These are phyloP conservation scores for Botrytis medusae DNA, from an alignment of 2,329 filamentous ascomycete species.

Conservation along the genomic window DNA sequence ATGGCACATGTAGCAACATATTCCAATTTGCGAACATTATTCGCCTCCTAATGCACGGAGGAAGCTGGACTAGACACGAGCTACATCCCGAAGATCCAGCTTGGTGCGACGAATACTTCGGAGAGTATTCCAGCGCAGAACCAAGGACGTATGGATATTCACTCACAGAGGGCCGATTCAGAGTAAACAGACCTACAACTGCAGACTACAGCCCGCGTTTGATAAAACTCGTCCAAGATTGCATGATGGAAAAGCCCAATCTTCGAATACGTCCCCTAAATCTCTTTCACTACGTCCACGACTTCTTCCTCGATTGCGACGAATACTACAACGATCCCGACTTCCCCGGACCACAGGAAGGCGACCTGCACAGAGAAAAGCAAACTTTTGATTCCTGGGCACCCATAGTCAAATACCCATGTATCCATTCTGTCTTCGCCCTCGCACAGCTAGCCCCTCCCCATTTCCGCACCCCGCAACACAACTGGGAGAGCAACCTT, in stretches of 20 bases:
- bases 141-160: not conserved
- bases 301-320: not conserved
- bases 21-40: constrained; percentile 8
- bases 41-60: not conserved
- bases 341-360: not conserved
- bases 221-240: not conserved
- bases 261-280: too few species aligned
- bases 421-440: not conserved
- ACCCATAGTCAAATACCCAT: not conserved
- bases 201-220: not conserved
- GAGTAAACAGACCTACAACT: not conserved
- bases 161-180: not conserved
- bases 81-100: not conserved
- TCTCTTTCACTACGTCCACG: not conserved
- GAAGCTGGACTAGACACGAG: not conserved
- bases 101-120: not conserved
- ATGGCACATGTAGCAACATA: constrained; percentile 16
- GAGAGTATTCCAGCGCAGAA: fast-evolving
- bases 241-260: not conserved
- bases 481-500: not conserved
- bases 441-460: not conserved
- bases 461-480: not conserved
- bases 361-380: not conserved
- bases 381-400: fast-evolving
- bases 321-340: not conserved